Base-by-base conservation (phyloP, 495 filamentous ascomycete genomes). In the Usnea hakonensis region DNA sequence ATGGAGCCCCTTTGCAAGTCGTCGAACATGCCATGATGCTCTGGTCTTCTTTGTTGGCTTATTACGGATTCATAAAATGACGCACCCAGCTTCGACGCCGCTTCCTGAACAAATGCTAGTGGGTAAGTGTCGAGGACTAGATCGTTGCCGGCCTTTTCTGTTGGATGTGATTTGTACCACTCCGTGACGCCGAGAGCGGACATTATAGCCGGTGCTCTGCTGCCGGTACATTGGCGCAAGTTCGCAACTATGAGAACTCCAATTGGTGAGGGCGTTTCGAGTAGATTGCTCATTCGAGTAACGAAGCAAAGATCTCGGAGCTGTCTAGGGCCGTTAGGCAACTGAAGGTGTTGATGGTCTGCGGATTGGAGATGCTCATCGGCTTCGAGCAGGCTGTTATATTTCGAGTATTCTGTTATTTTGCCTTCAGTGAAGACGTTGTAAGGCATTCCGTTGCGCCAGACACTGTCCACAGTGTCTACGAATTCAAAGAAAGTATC, bases 121-220 rank as follows among this genome's bases (percentile, higher is more conserved):
- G 57, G 57, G 26, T 59, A 59, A 3, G 21, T 40, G 6, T 59
- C 16, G 17, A 59, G 40, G 16, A 59, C 57, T 30, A 59, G 32
- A 21, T 59, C 57, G 4, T 5, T 59, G 33, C 46, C 14, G 26
- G 57, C 3, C 36, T 33, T 17, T n/a, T n/a, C n/a, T n/a, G n/a
- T n/a, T 17, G 33, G 5, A 3, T 59, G 3, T 0, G 28, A 19
- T 9, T 46, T 46, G 30, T 40, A 59, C 57, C 57, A 59, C 5
- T 59, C 57, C n/a, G 38, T 59, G 33, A 33, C 13, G 5, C 57
- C 57, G 6, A 59, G 38, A 32, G 57, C 57, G 30, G 57, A 40
- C 57, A 59, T 59, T 2, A 59, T 59, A 14, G 57, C 57, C 40
- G 36, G 33, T 14, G 57, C 57, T 59, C 57, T 40, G 36, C 33